These are phyloP conservation scores for Thielaviopsis musarum DNA, from an alignment of 2,329 filamentous ascomycete genomes.

Conservation along the genomic window DNA sequence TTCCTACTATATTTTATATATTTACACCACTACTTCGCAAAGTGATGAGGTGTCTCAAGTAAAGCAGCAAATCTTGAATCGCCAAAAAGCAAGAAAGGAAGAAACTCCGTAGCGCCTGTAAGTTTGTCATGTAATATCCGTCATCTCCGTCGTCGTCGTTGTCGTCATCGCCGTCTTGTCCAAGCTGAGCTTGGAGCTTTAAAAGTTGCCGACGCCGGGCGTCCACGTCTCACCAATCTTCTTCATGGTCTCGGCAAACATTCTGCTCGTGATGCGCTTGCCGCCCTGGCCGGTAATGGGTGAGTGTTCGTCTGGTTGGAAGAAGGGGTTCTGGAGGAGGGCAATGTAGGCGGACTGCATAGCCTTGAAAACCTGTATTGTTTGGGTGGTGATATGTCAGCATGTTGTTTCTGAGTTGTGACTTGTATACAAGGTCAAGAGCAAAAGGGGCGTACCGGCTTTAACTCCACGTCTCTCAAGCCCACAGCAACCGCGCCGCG, in stretches of 20 bases:
- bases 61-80: neutral
- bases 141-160: neutral
- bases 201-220: constrained; percentile 50
- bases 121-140: no score
- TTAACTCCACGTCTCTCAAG: constrained; percentile 71
- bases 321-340: constrained; percentile 87
- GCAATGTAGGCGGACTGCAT: constrained; percentile 85
- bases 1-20: no score
- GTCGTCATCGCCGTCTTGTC: neutral
- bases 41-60: no score
- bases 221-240: constrained; percentile 74
- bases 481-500: constrained; percentile 35
- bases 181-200: constrained; percentile 14
- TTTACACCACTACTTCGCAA: no score
- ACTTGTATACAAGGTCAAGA: neutral
- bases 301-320: constrained; percentile 69
- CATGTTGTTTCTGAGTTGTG: neutral
- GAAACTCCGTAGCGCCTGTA: no score
- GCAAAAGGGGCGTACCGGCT: constrained; percentile 39
- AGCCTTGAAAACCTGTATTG: constrained; percentile 50
- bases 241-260: constrained; percentile 68
- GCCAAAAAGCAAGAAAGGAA: neutral
- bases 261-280: constrained; percentile 62
- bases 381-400: neutral
- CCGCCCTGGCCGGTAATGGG: constrained; percentile 37